Evolutionary conservation across 2,329 filamentous ascomycete genomes (phyloP), one percentile per base, ranked within the genome.

Genomic region (Xylariaceae sp.): DNA sequence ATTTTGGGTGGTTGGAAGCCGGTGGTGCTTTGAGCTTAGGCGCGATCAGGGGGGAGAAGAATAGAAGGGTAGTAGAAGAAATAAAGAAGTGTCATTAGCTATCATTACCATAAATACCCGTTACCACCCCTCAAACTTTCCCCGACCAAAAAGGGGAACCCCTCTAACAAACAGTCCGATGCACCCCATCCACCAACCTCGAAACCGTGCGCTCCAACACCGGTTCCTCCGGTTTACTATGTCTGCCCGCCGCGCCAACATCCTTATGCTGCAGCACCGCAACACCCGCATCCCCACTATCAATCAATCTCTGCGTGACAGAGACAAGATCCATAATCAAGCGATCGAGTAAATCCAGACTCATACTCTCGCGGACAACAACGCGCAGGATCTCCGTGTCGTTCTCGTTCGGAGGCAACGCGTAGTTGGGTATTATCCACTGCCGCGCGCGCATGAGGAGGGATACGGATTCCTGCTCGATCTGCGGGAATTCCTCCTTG

Each of bases 391-490:
- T 89, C 72, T 89, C 85, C 0, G 76, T 86, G 56, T 80, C 76
- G 13, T 86, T 80, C 68, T 84, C 83, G 49, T 75, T 77, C 0
- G 85, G 85, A 7, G 86, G 86, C 4, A 89, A 76, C 1, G 84
- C 81, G 69, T 89, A 89, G 74, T 88, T 88, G 18, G 86, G 86
- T 59, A 89, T 85, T 61, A 89, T 88, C 75, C 88, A 89, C 72
- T 88, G 84, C 68, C 85, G 85, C 3, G 83, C 82, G 11, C 86
- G 78, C 57, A 88, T 73, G 47, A 89, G 73, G 15, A 86, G 82
- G 56, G 81, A 84, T 11, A 89, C 77, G 4, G 79, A 79, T 58
- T 82, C 84, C 72, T 89, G 87, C 72, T 85, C 83, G 61, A 88
- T 76, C 64, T 86, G 82, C 0, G 84, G 82, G 70, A 79, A 88